Conservation (phyloP, 441 rosid species). For the Arabidopsis hybrid region DNA sequence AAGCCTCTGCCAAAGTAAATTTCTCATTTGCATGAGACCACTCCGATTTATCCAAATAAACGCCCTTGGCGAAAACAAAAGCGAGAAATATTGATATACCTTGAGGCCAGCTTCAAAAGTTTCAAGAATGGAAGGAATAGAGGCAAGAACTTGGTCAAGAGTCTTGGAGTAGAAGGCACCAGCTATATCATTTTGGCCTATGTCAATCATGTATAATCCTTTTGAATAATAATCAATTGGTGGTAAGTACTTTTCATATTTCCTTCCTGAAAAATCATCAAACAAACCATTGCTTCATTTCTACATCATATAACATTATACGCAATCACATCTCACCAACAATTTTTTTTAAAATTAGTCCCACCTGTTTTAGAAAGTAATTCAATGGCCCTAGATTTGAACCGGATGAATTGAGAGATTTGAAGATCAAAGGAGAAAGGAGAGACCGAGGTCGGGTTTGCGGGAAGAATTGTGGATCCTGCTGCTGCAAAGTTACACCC, state of each 20-base stretch:
- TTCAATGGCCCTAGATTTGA: conserved; percentile 77
- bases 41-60: neutral
- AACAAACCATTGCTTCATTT: conserved; percentile 29
- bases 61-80: neutral
- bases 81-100: conserved; percentile 45
- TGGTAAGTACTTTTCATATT: conserved; percentile 65
- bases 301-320: conserved; percentile 13
- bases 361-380: conserved; percentile 62
- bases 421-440: conserved; percentile 89
- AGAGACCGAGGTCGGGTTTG: conserved; percentile 73
- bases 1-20: conserved; percentile 53
- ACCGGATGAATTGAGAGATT: conserved; percentile 80
- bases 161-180: conserved; percentile 93
- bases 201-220: conserved; percentile 69
- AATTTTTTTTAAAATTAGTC: neutral
- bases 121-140: conserved; percentile 65
- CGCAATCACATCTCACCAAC: conserved; percentile 12
- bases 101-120: conserved; percentile 82
- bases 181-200: conserved; percentile 64
- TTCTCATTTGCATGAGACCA: neutral
- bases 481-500: conserved; percentile 98
- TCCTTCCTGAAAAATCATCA: conserved; percentile 55
- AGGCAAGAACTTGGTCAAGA: conserved; percentile 79
- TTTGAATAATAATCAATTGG: conserved; percentile 64
- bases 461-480: conserved; percentile 79